Conservation (phyloP, 441 rosid genomes). For the Sinapis alba region DNA sequence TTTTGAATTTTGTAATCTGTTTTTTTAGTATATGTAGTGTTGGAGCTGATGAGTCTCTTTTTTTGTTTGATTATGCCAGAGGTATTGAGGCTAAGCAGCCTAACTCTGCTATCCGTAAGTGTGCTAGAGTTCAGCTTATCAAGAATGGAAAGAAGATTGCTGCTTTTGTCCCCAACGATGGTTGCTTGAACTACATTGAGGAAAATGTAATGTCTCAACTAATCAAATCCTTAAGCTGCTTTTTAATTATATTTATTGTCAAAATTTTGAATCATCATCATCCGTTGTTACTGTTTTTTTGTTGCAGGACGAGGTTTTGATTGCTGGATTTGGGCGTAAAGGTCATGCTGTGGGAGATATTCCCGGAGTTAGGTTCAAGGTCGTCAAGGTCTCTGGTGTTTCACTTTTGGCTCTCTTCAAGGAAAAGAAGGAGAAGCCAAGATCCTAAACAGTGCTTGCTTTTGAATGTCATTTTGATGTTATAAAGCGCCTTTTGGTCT, state of each 20-base stretch:
- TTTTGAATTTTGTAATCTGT: too few relatives aligned
- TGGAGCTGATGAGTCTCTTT: neutral
- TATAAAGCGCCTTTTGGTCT: neutral
- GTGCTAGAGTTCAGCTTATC: conserved; percentile 66
- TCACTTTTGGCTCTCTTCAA: conserved; percentile 71
- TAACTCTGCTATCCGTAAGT: conserved; percentile 65
- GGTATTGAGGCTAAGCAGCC: conserved; percentile 72
- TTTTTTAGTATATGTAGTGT: too few relatives aligned
- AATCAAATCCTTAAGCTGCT: neutral
- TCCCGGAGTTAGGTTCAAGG: conserved; percentile 74
- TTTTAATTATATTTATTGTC: neutral
- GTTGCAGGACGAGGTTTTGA: conserved; percentile 56
- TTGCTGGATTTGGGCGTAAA: conserved; percentile 64
- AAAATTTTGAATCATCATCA: neutral
- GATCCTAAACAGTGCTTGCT: conserved; percentile 46
- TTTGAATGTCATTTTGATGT: conserved; percentile 22
- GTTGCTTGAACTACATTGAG: conserved; percentile 66
- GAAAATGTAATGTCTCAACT: conserved; percentile 47
- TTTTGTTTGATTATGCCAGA: conserved; percentile 36
- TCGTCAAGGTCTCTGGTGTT: conserved; percentile 70
- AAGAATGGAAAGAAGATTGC: conserved; percentile 68
- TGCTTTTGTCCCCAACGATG: conserved; percentile 70
- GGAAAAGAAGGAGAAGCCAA: conserved; percentile 76
- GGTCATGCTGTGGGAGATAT: conserved; percentile 70
- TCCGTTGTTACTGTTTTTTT: neutral